These are phyloP conservation scores for Pythium volutum DNA, from an alignment of 352 stramenopile species.

Conservation along the genomic window DNA sequence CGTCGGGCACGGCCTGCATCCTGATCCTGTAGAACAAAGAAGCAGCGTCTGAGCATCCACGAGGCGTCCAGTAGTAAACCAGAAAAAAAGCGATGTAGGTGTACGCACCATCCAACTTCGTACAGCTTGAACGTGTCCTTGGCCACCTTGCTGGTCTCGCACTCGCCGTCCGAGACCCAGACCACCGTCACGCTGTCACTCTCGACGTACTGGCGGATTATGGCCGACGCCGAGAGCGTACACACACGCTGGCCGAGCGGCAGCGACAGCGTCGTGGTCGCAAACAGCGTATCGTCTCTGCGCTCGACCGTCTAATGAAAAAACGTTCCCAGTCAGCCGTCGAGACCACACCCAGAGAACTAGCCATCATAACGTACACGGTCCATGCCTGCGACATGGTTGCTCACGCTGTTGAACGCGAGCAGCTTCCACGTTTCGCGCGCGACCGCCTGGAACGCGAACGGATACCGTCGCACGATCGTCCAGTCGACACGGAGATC, in stretches of 20 bases:
- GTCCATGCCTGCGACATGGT: conserved; percentile 18
- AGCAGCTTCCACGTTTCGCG: conserved; percentile 36
- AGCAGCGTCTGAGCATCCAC: too few species aligned
- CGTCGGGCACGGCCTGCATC: conserved; percentile 10
- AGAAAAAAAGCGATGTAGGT: background rate
- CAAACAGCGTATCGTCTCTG: conserved; percentile 25
- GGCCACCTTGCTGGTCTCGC: conserved; percentile 23
- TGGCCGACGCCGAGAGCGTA: conserved; percentile 9
- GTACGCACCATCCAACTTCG: conserved; percentile 42
- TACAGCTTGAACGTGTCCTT: conserved; percentile 37
- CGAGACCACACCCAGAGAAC: too few species aligned
- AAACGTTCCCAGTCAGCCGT: too few species aligned
- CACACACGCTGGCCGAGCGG: conserved; percentile 8
- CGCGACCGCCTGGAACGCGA: conserved; percentile 29
- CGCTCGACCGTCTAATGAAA: conserved; percentile 28
- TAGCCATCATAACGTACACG: background rate
- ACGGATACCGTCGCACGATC: conserved; percentile 31
- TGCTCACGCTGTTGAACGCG: conserved; percentile 13
- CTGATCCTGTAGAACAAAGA: conserved; percentile 19
- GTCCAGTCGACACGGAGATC: conserved; percentile 30
- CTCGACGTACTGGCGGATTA: conserved; percentile 19
- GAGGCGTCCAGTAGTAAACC: too few species aligned
- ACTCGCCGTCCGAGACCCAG: conserved; percentile 39
- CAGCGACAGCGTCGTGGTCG: conserved; percentile 22
- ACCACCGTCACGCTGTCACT: conserved; percentile 21